Evolutionary conservation across 2,329 filamentous ascomycete species (phyloP).

Genomic region (Geoglossum cookeanum): DNA sequence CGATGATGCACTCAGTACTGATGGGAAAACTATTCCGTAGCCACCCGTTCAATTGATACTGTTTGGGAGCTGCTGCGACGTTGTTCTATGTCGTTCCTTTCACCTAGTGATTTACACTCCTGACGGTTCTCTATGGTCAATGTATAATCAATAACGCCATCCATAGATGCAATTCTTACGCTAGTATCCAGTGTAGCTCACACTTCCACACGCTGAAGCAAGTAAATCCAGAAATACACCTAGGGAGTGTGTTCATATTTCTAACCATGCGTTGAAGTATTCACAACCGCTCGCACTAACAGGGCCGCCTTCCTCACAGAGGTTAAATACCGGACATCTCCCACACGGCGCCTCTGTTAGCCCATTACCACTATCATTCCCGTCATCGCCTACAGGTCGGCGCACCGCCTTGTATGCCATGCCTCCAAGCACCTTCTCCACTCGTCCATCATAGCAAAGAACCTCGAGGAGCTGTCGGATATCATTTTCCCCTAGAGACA

Average conservation of each 20-base stretch:
- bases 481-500: constrained; percentile 49
- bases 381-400: constrained; percentile 22
- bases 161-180: not conserved
- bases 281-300: constrained; percentile 80
- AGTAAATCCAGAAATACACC: not conserved
- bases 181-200: not conserved
- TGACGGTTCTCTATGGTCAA: not conserved
- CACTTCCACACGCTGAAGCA: not conserved
- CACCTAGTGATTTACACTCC: not conserved
- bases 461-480: constrained; percentile 76
- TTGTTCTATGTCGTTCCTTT: not conserved
- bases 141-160: not conserved
- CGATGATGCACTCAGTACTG: not conserved
- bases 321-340: constrained; percentile 75
- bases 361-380: constrained; percentile 41
- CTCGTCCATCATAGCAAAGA: constrained; percentile 67
- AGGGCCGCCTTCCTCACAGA: constrained; percentile 79
- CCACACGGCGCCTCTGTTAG: constrained; percentile 83
- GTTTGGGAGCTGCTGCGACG: not conserved
- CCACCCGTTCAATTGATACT: not conserved
- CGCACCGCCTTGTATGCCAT: constrained; percentile 29
- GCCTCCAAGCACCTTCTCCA: constrained; percentile 40
- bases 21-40: not conserved
- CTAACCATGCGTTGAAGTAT: constrained; percentile 78
- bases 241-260: constrained; percentile 2